These are phyloP conservation scores for Cordyceps farinosa DNA, from an alignment of 2,329 filamentous ascomycete species.

Conservation along the genomic window DNA sequence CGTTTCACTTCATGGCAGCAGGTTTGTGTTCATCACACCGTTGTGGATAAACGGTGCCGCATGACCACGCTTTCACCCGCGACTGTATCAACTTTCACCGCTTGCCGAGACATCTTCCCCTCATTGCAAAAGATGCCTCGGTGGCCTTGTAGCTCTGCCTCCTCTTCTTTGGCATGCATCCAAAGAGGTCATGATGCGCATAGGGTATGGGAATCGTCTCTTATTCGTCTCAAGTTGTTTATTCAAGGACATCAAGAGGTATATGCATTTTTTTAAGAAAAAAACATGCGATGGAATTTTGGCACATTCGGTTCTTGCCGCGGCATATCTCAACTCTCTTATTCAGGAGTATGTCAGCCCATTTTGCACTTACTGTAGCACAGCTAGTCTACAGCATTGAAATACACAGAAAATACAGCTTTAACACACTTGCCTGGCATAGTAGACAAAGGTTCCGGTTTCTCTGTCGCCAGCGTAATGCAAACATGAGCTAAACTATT, in stretches of 20 bases:
- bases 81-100: neutral
- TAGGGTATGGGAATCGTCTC: neutral
- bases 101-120: slow-evolving; percentile 5
- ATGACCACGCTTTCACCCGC: slow-evolving; percentile 10
- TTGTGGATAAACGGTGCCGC: slow-evolving; percentile 1
- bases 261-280: no score
- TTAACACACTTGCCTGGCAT: no score
- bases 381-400: no score
- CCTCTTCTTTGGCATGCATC: neutral
- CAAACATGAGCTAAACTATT: no score
- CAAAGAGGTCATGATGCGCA: neutral
- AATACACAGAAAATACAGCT: no score
- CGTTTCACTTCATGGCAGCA: slow-evolving; percentile 7
- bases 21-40: neutral
- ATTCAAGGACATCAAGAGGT: neutral
- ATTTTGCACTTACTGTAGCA: no score
- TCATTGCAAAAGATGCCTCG: neutral
- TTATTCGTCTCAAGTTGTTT: neutral
- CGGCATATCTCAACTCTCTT: no score
- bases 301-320: no score
- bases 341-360: no score
- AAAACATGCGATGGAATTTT: no score
- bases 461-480: no score
- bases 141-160: neutral
- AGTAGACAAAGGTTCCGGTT: no score